Conservation (phyloP, 441 rosid species). For the Jatropha podagrica region DNA sequence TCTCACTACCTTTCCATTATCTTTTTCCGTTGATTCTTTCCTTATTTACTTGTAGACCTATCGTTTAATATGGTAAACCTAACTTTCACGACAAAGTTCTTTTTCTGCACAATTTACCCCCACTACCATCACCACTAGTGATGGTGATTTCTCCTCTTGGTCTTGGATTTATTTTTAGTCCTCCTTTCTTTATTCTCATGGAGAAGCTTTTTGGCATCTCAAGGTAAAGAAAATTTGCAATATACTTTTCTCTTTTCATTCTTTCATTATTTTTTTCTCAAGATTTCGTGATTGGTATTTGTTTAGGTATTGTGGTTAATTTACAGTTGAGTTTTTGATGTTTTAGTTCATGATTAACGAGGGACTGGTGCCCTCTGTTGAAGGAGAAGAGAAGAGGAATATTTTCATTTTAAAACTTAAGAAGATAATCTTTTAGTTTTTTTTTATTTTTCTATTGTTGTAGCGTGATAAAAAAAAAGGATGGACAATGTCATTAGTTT, state of each 20-base stretch:
- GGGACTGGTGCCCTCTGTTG: slow-evolving; percentile 8
- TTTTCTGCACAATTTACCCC: neutral
- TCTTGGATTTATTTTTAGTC: neutral
- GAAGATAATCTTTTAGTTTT: neutral
- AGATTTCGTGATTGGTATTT: neutral
- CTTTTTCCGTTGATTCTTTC: neutral
- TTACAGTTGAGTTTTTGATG: neutral
- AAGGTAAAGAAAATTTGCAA: neutral
- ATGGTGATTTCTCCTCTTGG: neutral
- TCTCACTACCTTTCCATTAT: neutral
- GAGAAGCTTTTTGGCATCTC: slow-evolving; percentile 14
- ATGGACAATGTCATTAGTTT: neutral
- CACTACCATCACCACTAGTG: neutral
- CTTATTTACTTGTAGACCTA: neutral
- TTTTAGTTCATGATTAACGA: slow-evolving; percentile 16
- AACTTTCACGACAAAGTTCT: neutral
- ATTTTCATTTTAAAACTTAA: slow-evolving; percentile 10
- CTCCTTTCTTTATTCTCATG: slow-evolving; percentile 1
- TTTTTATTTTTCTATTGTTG: too few species aligned
- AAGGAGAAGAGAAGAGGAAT: slow-evolving; percentile 20
- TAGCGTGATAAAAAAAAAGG: too few species aligned
- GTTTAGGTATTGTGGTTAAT: neutral
- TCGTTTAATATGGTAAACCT: neutral
- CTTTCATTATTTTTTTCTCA: too few species aligned
- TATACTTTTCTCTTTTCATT: too few species aligned